Percentiles rank a stretch among this genome's conserved stretches.
Evolutionary conservation across 106 monocot genomes (phyloP).

Genomic region (Platanthera guangdongensis): DNA sequence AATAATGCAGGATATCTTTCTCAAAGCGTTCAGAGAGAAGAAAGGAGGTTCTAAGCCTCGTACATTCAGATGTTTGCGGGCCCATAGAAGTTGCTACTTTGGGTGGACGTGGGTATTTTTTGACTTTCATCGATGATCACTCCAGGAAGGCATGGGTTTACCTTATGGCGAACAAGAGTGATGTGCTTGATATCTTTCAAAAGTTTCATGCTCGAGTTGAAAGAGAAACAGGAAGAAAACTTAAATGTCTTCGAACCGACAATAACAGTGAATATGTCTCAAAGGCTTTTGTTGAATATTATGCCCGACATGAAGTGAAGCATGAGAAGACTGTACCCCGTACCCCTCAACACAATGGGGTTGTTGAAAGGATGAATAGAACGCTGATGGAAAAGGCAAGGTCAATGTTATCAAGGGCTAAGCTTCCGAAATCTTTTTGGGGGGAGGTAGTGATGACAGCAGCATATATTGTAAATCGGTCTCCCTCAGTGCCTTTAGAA

Average conservation of each 20-base stretch:
- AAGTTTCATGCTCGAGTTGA: neutral
- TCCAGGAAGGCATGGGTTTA: neutral
- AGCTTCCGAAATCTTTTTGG: neutral
- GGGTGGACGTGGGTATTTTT: slow-evolving; percentile 3
- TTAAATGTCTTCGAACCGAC: slow-evolving; percentile 5
- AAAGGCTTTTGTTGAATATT: neutral
- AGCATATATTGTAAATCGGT: neutral
- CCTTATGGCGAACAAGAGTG: neutral
- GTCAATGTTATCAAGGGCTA: neutral
- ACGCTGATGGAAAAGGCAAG: neutral
- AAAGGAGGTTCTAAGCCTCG: neutral
- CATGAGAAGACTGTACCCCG: neutral
- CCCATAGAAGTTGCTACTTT: neutral
- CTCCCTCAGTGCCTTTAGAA: neutral
- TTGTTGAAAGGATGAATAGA: neutral
- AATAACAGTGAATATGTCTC: slow-evolving; percentile 6
- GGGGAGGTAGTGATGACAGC: neutral
- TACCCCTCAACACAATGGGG: neutral
- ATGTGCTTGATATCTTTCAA: neutral
- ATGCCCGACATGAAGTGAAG: neutral
- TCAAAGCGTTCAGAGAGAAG: neutral
- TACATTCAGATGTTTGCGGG: slow-evolving; percentile 13
- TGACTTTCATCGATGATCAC: neutral
- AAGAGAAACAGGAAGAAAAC: neutral
- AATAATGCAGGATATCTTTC: too few species aligned